Evolutionary conservation across 257 asterid species (phyloP).

Genomic region (Solanum chmielewskii): DNA sequence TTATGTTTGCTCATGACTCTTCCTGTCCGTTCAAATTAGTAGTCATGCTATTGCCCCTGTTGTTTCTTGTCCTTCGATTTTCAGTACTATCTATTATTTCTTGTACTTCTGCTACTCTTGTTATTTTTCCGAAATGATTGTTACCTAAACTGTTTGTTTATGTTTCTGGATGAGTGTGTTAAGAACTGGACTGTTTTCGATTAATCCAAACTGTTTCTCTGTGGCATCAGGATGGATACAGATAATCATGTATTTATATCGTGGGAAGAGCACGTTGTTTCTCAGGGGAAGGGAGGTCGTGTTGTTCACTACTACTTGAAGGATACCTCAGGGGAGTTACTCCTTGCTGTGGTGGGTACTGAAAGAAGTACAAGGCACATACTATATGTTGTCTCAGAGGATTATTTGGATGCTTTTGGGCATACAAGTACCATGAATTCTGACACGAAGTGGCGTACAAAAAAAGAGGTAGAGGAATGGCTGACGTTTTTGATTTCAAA

Average conservation of each 20-base stretch:
- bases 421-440: slow-evolving; percentile 5
- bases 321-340: slow-evolving; percentile 11
- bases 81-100: neutral
- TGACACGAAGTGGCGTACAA: slow-evolving; percentile 29
- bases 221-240: slow-evolving; percentile 26
- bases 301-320: slow-evolving; percentile 25
- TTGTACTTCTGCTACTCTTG: neutral
- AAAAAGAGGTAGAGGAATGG: slow-evolving; percentile 23
- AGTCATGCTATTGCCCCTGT: neutral
- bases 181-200: neutral
- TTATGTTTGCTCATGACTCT: neutral
- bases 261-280: slow-evolving; percentile 15
- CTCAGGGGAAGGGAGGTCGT: slow-evolving; percentile 12
- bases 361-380: slow-evolving; percentile 26
- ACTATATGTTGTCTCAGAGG: slow-evolving; percentile 19
- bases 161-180: neutral
- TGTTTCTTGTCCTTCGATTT: neutral
- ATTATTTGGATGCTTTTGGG: slow-evolving; percentile 24
- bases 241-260: slow-evolving; percentile 6
- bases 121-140: neutral
- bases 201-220: neutral
- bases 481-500: slow-evolving; percentile 14
- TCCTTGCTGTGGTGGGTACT: slow-evolving; percentile 36
- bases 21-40: neutral
- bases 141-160: neutral